Percentiles rank a stretch among this genome's conserved stretches.
These are phyloP conservation scores for Myriosclerotinia scirpicola DNA, from an alignment of 2,329 filamentous ascomycete genomes.

Conservation along the genomic window DNA sequence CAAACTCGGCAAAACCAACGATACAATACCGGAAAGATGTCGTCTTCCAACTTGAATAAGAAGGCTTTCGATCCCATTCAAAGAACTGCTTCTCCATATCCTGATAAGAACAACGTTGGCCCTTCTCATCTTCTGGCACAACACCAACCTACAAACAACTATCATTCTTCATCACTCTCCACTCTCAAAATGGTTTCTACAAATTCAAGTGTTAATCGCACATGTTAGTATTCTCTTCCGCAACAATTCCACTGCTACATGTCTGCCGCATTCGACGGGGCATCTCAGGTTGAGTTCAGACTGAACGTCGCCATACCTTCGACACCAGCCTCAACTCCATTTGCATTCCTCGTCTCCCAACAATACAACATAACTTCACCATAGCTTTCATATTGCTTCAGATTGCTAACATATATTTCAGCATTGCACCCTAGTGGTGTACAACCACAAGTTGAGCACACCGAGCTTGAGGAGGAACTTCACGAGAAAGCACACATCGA, in stretches of 20 bases:
- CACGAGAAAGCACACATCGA: slow-evolving; percentile 98
- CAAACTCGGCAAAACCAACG: slow-evolving; percentile 22
- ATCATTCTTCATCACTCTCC: slow-evolving; percentile 36
- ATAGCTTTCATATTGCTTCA: slow-evolving; percentile 29
- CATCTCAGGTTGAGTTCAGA: not conserved
- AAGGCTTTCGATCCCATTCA: slow-evolving; percentile 34
- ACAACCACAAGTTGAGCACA: slow-evolving; percentile 68
- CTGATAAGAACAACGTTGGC: slow-evolving; percentile 35
- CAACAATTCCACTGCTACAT: not conserved
- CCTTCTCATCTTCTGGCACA: slow-evolving; percentile 34
- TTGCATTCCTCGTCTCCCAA: not conserved
- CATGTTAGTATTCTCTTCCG: slow-evolving; percentile 47
- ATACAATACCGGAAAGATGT: slow-evolving; percentile 19
- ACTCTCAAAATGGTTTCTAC: slow-evolving; percentile 33
- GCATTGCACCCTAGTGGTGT: slow-evolving; percentile 39
- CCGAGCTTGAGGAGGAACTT: slow-evolving; percentile 95
- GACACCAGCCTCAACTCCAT: not conserved
- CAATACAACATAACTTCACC: slow-evolving; percentile 50
- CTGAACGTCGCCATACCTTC: not conserved
- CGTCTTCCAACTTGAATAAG: slow-evolving; percentile 21
- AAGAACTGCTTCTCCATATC: slow-evolving; percentile 37
- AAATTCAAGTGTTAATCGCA: slow-evolving; percentile 52
- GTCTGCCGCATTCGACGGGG: slow-evolving; percentile 3
- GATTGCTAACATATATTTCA: slow-evolving; percentile 16
- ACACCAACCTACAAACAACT: slow-evolving; percentile 32